A percentile compares a stretch with the other conserved stretches of the same genome.
Evolutionary conservation across 805 yeast genomes (phyloP).

Genomic region (Henningerozyma blattae): DNA sequence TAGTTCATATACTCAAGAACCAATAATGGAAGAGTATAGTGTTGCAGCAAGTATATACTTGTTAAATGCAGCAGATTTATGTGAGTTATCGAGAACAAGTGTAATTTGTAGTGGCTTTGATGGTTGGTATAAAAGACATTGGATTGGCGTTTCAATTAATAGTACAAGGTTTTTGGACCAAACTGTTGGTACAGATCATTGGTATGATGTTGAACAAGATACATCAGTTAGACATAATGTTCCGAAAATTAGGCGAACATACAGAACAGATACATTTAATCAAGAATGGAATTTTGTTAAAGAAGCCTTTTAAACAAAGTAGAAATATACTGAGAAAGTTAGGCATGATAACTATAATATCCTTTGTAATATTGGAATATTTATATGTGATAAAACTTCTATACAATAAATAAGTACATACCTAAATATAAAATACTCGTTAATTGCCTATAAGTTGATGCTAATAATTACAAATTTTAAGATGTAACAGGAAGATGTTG

Average conservation of each 20-base stretch:
- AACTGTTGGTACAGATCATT: slow-evolving; percentile 16
- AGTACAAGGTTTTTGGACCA: slow-evolving; percentile 6
- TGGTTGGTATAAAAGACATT: slow-evolving; percentile 23
- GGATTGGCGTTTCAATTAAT: slow-evolving; percentile 17
- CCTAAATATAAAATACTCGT: no score
- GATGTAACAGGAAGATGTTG: no score
- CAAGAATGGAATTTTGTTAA: slow-evolving; percentile 20
- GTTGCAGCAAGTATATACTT: slow-evolving; percentile 26
- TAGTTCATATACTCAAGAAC: slow-evolving; percentile 23
- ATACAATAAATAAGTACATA: no score
- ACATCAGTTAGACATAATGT: slow-evolving; percentile 23
- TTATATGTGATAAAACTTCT: neutral
- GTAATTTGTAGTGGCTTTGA: slow-evolving; percentile 20
- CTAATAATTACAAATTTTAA: no score
- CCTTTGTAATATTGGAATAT: neutral
- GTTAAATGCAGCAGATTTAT: slow-evolving; percentile 22
- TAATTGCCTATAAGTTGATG: no score
- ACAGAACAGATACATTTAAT: slow-evolving; percentile 15
- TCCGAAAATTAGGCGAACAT: slow-evolving; percentile 18
- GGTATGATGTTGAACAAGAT: slow-evolving; percentile 19
- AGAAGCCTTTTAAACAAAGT: slow-evolving; percentile 2
- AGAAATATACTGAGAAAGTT: no score
- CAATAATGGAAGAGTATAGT: slow-evolving; percentile 24
- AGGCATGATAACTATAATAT: neutral
- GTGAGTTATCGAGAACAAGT: slow-evolving; percentile 21